Evolutionary conservation across 2,329 filamentous ascomycete genomes (phyloP), one percentile per base, ranked within the genome.

Genomic region (Graphiopsis chlorocephala): DNA sequence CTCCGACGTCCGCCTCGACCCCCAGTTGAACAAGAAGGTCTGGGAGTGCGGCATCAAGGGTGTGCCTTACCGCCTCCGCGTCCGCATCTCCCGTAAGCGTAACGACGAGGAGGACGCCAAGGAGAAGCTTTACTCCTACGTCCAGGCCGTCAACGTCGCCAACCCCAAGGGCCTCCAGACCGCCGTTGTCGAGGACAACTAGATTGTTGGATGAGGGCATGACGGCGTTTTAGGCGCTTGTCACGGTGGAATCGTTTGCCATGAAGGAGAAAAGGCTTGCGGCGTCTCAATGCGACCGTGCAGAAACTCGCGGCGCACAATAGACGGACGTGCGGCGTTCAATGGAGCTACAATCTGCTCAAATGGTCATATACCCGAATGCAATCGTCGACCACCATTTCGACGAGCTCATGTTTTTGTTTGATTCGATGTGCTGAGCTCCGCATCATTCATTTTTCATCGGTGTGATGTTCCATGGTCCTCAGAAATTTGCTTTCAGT

Each of bases 21-120:
- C 95, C 79, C 91, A 95, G 85, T 86, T 99, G 79, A 99, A 99
- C 91, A 99, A 99, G 92, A 98, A 99, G 89, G 94, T 99, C 82
- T 99, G 95, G 95, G 95, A 99, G 85, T 86, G 90, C 79, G 95
- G 95, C 83, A 89, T 99, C 87, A 99, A 98, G 91, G 96, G 95
- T 79, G 93, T 97, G 74, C 92, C 94, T 75, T 98, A 90, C 91
- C 90, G 96, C 83, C 87, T 99, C 77, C 94, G 95, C 78, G 89
- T 99, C 80, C 93, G 96, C 85, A 97, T 99, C 85, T 97, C 93
- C 80, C 92, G 95, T 84, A 96, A 96, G 90, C 92, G 95, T 89
- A 99, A 99, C 86, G 95, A 99, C 83, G 95, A 98, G 88, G 95
- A 99, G 86, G 92, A 92, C 78, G 95, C 96, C 81, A 97, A 97